Conservation (phyloP, 2,329 filamentous ascomycete species). For the Pseudogymnoascus pannorum region DNA sequence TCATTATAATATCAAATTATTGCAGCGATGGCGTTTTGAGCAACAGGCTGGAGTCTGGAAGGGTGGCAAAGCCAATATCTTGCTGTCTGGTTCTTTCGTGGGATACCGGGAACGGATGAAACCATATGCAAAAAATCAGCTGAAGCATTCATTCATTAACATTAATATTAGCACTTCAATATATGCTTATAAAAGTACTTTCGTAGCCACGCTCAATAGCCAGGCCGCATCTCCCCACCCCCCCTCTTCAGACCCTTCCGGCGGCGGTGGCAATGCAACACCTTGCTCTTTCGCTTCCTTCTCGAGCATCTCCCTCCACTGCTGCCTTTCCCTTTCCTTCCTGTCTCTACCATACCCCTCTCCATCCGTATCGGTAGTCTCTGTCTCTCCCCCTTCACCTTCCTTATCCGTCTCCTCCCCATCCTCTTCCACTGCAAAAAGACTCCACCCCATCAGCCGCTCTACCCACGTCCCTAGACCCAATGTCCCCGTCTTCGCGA, state of each 20-base stretch:
- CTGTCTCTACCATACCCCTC: conserved; percentile 23
- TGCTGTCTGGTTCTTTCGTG: not conserved
- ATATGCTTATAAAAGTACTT: conserved; percentile 23
- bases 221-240: conserved; percentile 62
- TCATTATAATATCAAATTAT: not conserved
- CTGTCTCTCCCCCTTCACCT: conserved; percentile 31
- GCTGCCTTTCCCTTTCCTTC: not conserved
- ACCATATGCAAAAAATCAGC: not conserved
- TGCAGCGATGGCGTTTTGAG: not conserved
- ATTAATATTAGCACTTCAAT: not conserved
- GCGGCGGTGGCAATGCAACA: conserved; percentile 31
- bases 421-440: conserved; percentile 56
- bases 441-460: conserved; percentile 49
- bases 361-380: conserved; percentile 32
- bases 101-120: not conserved
- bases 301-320: conserved; percentile 17
- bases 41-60: not conserved
- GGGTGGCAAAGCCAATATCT: not conserved
- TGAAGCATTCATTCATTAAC: not conserved
- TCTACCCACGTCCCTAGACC: conserved; percentile 53
- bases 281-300: conserved; percentile 17
- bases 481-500: conserved; percentile 46
- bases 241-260: conserved; percentile 46
- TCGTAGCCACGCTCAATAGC: conserved; percentile 53
- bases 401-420: conserved; percentile 43